Evolutionary conservation across 495 filamentous ascomycete genomes (phyloP).

Genomic region (Hypoxylon crocopeplum): DNA sequence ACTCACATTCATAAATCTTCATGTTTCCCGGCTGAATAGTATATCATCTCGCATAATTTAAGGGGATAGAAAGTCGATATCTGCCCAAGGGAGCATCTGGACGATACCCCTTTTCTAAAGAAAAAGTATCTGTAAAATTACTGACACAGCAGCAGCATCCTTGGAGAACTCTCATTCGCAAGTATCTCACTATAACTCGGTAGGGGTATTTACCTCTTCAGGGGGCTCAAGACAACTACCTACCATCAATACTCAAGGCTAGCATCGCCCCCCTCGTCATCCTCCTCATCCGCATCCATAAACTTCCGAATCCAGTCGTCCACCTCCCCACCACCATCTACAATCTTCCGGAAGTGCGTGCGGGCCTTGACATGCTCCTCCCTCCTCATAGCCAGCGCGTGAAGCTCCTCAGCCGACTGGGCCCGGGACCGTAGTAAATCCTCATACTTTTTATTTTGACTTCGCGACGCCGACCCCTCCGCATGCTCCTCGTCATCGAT

Average conservation of each 20-base stretch:
- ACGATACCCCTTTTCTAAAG: no score
- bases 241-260: conserved; percentile 8
- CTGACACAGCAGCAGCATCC: no score
- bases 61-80: no score
- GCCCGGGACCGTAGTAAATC: conserved; percentile 20
- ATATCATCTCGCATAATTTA: no score
- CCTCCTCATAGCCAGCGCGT: conserved; percentile 28
- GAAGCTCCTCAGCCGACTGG: conserved; percentile 28
- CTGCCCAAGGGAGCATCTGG: no score
- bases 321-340: conserved; percentile 37
- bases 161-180: no score
- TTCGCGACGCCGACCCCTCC: not conserved
- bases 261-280: conserved; percentile 32
- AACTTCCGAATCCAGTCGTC: conserved; percentile 41
- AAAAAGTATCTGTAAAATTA: no score
- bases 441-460: no score
- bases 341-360: conserved; percentile 37
- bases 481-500: not conserved
- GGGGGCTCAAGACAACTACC: conserved; percentile 6
- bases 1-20: no score
- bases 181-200: no score
- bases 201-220: no score
- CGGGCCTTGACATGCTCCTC: conserved; percentile 40
- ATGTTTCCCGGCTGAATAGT: no score
- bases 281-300: conserved; percentile 32